These are phyloP conservation scores for Trametopsis cervina DNA, from an alignment of 768 basidiomycete genomes.

Conservation along the genomic window DNA sequence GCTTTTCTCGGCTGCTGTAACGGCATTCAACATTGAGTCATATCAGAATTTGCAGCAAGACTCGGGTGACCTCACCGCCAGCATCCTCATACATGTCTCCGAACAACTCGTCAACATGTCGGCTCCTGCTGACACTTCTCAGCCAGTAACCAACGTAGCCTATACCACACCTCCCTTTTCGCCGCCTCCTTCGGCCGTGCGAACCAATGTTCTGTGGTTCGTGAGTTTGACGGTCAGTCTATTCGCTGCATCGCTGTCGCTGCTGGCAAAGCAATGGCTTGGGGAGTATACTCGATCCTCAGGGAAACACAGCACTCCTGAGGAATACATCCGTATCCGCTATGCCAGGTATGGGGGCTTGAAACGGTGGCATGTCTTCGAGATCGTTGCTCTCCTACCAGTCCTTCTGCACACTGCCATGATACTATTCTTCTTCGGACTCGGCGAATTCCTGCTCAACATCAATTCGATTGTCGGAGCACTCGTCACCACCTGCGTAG, in stretches of 20 bases:
- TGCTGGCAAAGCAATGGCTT: conserved; percentile 9
- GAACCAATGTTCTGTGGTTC: conserved; percentile 7
- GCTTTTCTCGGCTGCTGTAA: conserved; percentile 7
- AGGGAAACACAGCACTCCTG: too few relatives aligned
- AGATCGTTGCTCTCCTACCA: background rate
- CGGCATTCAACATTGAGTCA: conserved; percentile 3
- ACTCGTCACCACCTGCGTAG: background rate
- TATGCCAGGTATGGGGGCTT: too few relatives aligned
- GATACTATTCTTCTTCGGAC: background rate
- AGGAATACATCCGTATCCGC: too few relatives aligned
- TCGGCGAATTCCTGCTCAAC: background rate
- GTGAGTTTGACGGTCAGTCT: conserved; percentile 7
- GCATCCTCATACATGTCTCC: background rate
- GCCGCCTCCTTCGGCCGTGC: background rate
- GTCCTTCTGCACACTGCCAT: background rate
- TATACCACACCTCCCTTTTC: background rate
- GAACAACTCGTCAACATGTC: background rate
- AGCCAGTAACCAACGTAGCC: background rate
- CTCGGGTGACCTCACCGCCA: too few relatives aligned
- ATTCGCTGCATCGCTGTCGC: background rate
- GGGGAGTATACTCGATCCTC: too few relatives aligned
- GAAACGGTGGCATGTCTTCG: background rate
- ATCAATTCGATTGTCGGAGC: background rate
- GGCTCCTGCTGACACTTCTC: background rate
- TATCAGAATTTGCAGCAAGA: conserved; percentile 1